Base-by-base conservation (phyloP, 768 basidiomycete species). In the Amanita fuliginea region DNA sequence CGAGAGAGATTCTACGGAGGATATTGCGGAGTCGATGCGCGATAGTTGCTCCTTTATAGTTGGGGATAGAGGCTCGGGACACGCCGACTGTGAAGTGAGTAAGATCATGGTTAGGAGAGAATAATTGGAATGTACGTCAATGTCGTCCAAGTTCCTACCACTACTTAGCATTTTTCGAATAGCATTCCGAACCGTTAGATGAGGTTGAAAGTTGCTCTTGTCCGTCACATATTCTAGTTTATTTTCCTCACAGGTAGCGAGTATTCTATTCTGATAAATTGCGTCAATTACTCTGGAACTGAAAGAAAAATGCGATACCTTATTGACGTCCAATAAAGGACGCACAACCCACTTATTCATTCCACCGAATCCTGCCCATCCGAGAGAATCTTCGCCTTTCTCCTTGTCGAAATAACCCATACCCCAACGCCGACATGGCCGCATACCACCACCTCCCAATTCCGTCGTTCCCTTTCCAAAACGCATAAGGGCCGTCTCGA, bases 401-500 rank as follows among this genome's bases (percentile, higher is more conserved):
- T 60, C 47, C 26, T 10, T 8, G 22, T 37, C 19, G 19, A 14
- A n/a, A 4, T 10, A 16, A 32, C 86, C 85, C 89, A 92, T 92
- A 1, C 89, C 89, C 80, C 80, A 88, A 40, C 86, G 72, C 9
- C 89, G 74, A 42, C 71, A 66, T 1, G 66, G 66, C 35, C 74
- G 70, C 83, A 91, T 91, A 3, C 83, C 88, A 9, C 74, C 74
- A 0, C 80, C 74, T 0, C 83, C 84, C 13, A 75, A 48, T 37
- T 64, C 59, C 2, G 76, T 71, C 4, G 80, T 81, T 0, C 82
- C 80, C 53, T 64, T 72, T 4, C 76, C 70, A 13, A 83, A 59
- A 4, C 89, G 77, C 72, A 89, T 79, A 46, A 92, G 64, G 26
- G 79, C 72, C 0, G 89, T 92, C 60, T 92, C 89, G 8, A 90